Percentiles rank a stretch among this genome's conserved stretches.
These are phyloP conservation scores for Vigna nakashimae DNA, from an alignment of 306 rosid genomes.

Conservation along the genomic window DNA sequence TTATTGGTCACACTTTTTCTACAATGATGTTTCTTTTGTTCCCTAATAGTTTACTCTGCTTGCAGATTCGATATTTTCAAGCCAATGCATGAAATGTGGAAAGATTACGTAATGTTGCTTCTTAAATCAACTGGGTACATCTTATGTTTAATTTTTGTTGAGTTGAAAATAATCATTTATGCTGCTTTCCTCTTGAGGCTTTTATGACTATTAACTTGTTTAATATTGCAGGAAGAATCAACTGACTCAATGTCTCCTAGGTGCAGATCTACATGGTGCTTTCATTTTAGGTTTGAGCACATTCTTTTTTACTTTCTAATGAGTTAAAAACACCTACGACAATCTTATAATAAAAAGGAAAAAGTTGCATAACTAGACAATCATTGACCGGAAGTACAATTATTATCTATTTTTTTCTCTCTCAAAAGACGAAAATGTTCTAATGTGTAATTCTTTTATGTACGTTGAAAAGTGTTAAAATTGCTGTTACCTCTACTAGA, in stretches of 20 bases:
- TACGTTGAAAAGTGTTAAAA: conserved; percentile 9
- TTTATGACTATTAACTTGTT: conserved; percentile 40
- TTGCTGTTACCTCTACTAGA: not conserved
- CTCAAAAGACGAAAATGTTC: not conserved
- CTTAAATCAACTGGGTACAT: conserved; percentile 66
- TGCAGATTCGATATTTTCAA: conserved; percentile 68
- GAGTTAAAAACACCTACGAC: not conserved
- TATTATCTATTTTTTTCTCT: conserved; percentile 23
- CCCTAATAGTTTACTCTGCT: conserved; percentile 36
- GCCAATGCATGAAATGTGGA: conserved; percentile 96
- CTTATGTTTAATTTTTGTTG: conserved; percentile 31
- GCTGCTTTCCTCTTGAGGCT: conserved; percentile 8
- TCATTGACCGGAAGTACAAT: not conserved
- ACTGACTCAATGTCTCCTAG: conserved; percentile 75
- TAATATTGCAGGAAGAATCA: conserved; percentile 71
- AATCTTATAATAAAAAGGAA: conserved; percentile 15
- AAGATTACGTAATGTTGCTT: conserved; percentile 61
- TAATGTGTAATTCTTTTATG: conserved; percentile 3
- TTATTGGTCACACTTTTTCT: not conserved
- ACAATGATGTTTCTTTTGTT: conserved; percentile 10
- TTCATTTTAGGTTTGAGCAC: conserved; percentile 66
- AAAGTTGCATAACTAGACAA: not conserved
- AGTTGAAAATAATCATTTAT: conserved; percentile 26
- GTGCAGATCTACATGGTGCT: conserved; percentile 92
- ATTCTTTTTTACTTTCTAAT: conserved; percentile 25